Percentiles rank a stretch among this genome's conserved stretches.
phyloP scores from a whole-genome alignment of 495 filamentous ascomycete species.

The Penicillium samsonianum region DNA sequence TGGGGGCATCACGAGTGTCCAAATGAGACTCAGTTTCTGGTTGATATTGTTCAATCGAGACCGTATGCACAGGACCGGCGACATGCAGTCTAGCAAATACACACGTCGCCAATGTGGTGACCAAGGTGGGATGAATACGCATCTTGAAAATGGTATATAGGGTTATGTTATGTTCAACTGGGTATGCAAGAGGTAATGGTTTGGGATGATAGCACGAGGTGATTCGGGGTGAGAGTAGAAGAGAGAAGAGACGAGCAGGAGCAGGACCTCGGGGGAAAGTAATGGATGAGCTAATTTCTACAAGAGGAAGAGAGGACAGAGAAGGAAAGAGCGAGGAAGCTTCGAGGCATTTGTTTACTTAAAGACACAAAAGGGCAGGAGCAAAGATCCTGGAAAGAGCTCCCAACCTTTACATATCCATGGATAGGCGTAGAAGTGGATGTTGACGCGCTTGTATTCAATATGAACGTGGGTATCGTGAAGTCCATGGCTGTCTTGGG shows the following conservation, averaged over 20 bases:
- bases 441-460: constrained; percentile 12
- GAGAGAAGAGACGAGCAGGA: constrained; percentile 3
- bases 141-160: constrained; percentile 31
- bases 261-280: not conserved
- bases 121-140: constrained; percentile 23
- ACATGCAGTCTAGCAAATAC: constrained; percentile 11
- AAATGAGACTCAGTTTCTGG: not conserved
- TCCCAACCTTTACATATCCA: not conserved
- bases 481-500: constrained; percentile 15
- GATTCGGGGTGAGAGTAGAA: constrained; percentile 4
- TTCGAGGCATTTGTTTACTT: not conserved
- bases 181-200: constrained; percentile 13
- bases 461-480: constrained; percentile 33
- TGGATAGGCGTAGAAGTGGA: not conserved
- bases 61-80: constrained; percentile 5
- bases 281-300: not conserved
- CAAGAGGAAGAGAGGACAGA: not conserved
- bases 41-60: constrained; percentile 3
- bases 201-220: constrained; percentile 8
- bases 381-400: not conserved
- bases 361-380: not conserved
- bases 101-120: constrained; percentile 11
- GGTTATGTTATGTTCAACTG: constrained; percentile 27
- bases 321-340: constrained; percentile 18
- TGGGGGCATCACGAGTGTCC: constrained; percentile 18